phyloP scores from a whole-genome alignment of 306 rosid species.

The Vicia faba region DNA sequence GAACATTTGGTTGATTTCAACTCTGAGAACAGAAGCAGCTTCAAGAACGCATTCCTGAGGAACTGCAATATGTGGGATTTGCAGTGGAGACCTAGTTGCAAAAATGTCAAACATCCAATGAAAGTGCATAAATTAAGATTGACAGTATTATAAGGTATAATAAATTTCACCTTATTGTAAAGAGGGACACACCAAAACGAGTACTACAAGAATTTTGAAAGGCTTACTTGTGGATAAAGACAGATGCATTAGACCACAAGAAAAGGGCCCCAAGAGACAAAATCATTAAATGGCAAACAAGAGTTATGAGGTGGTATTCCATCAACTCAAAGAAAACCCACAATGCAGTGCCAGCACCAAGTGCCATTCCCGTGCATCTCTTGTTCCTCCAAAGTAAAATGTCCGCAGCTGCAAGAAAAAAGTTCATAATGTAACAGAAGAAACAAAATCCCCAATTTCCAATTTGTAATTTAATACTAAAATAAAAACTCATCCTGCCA shows the following conservation, averaged over 20 bases:
- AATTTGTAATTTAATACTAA: not conserved
- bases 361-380: slow-evolving; percentile 61
- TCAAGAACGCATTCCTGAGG: slow-evolving; percentile 55
- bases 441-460: not conserved
- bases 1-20: slow-evolving; percentile 56
- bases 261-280: slow-evolving; percentile 52
- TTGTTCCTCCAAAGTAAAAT: slow-evolving; percentile 85
- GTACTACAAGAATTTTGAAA: not conserved
- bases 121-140: slow-evolving; percentile 28
- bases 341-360: slow-evolving; percentile 68
- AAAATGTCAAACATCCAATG: slow-evolving; percentile 28
- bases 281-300: slow-evolving; percentile 71
- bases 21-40: slow-evolving; percentile 53
- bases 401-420: slow-evolving; percentile 74
- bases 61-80: slow-evolving; percentile 60
- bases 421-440: slow-evolving; percentile 2
- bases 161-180: not conserved
- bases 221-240: slow-evolving; percentile 74
- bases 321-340: slow-evolving; percentile 83
- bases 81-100: slow-evolving; percentile 59
- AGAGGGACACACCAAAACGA: not conserved
- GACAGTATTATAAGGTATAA: not conserved
- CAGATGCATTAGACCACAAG: slow-evolving; percentile 74
- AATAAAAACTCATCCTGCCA: not conserved
- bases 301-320: slow-evolving; percentile 71